Evolutionary conservation across 352 stramenopile genomes (phyloP).

Genomic region (Phytopythium oedochilum): DNA sequence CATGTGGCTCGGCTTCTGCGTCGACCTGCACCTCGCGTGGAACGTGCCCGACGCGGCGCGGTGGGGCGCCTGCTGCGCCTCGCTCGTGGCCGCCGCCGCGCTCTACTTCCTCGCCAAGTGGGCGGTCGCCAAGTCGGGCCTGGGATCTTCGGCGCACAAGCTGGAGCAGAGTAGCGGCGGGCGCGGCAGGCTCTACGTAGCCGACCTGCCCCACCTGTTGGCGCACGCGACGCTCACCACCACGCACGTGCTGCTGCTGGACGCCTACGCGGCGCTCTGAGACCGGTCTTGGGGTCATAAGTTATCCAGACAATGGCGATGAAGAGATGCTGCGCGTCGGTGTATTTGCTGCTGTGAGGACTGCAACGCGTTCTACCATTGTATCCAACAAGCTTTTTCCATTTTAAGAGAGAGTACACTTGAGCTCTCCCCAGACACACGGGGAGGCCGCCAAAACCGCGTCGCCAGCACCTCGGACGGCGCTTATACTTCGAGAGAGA

Average conservation of each 20-base stretch:
- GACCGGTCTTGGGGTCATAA: too few species aligned
- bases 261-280: slow-evolving; percentile 5
- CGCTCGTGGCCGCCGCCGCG: slow-evolving; percentile 7
- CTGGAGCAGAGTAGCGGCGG: neutral
- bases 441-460: neutral
- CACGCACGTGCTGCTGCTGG: slow-evolving; percentile 12
- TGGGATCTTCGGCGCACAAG: neutral
- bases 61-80: slow-evolving; percentile 1
- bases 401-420: neutral
- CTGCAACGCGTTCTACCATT: neutral
- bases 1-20: slow-evolving; percentile 15
- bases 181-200: neutral
- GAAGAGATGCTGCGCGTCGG: neutral
- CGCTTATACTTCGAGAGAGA: too few species aligned
- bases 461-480: neutral
- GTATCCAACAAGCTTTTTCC: too few species aligned
- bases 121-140: neutral
- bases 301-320: too few species aligned
- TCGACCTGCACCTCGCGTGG: slow-evolving; percentile 9
- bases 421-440: neutral
- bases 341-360: too few species aligned
- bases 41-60: slow-evolving; percentile 3
- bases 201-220: slow-evolving; percentile 8
- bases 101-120: slow-evolving; percentile 14
- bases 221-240: slow-evolving; percentile 13